phyloP scores from a whole-genome alignment of 2,329 filamentous ascomycete genomes.

The Sclerotinia sclerotiorum region DNA sequence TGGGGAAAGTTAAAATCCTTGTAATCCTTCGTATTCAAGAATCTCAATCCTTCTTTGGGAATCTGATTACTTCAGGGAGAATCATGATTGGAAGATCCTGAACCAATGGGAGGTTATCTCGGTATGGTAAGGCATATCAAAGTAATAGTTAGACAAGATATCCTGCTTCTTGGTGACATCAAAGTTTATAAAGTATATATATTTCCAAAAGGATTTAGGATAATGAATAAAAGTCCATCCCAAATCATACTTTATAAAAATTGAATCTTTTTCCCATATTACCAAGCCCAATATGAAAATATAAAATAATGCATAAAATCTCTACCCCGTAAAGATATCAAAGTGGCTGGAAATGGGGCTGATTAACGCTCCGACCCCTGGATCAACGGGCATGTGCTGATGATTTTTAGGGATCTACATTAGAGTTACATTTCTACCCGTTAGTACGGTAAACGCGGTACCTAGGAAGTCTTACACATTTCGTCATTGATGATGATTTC shows the following conservation, averaged over 20 bases:
- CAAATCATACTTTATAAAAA: too few species aligned
- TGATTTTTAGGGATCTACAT: conserved; percentile 2
- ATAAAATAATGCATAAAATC: too few species aligned
- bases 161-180: too few species aligned
- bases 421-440: conserved; percentile 2
- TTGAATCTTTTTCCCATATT: too few species aligned
- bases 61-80: not conserved
- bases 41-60: too few species aligned
- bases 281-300: too few species aligned
- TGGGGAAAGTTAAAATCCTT: not conserved
- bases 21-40: conserved; percentile 6
- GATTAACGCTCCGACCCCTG: conserved; percentile 1
- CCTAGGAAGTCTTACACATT: not conserved
- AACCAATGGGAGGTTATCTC: not conserved
- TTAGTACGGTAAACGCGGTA: not conserved
- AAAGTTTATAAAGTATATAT: too few species aligned
- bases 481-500: not conserved
- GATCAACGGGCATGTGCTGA: not conserved
- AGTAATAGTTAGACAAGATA: too few species aligned
- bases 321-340: not conserved
- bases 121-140: too few species aligned
- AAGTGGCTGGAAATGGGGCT: conserved; percentile 12
- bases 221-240: too few species aligned
- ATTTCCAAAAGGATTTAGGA: not conserved
- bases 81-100: not conserved